A percentile compares a stretch with the other conserved stretches of the same genome.
Evolutionary conservation across 257 asterid genomes (phyloP).

Genomic region (Phtheirospermum japonicum): DNA sequence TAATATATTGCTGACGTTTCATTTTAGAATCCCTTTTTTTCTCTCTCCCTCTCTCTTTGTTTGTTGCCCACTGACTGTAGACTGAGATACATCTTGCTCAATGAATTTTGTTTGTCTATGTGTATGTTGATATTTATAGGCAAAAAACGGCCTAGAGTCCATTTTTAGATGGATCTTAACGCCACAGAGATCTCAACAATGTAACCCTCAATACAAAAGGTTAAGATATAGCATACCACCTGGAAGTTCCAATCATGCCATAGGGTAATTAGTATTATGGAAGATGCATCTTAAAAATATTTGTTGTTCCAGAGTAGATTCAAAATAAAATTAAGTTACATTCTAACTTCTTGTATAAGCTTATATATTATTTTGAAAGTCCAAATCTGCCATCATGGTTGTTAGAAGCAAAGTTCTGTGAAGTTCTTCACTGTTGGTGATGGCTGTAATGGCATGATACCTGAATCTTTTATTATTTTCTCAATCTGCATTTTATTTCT

Average conservation of each 20-base stretch:
- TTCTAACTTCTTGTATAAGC: conserved; percentile 11
- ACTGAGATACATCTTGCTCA: not conserved
- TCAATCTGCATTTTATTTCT: conserved; percentile 7
- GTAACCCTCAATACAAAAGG: not conserved
- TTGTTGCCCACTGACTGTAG: conserved; percentile 14
- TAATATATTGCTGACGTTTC: conserved; percentile 17
- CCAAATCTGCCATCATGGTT: conserved; percentile 9
- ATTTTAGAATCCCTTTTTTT: no score
- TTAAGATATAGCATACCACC: not conserved
- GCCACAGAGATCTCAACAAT: not conserved
- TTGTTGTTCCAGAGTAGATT: conserved; percentile 16
- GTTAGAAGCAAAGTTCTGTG: conserved; percentile 8
- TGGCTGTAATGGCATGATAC: conserved; percentile 20
- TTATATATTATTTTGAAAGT: not conserved
- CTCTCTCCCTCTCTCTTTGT: not conserved
- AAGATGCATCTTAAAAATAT: conserved; percentile 4
- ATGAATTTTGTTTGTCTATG: conserved; percentile 6
- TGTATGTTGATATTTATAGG: not conserved
- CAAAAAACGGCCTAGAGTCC: not conserved
- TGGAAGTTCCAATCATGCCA: conserved; percentile 21
- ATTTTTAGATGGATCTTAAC: not conserved
- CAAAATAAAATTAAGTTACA: conserved; percentile 10
- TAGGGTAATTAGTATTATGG: conserved; percentile 1
- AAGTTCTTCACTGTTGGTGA: conserved; percentile 5
- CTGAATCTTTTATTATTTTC: conserved; percentile 18